Evolutionary conservation across 2,329 filamentous ascomycete genomes (phyloP).

Genomic region (Dactylellina haptotyla): DNA sequence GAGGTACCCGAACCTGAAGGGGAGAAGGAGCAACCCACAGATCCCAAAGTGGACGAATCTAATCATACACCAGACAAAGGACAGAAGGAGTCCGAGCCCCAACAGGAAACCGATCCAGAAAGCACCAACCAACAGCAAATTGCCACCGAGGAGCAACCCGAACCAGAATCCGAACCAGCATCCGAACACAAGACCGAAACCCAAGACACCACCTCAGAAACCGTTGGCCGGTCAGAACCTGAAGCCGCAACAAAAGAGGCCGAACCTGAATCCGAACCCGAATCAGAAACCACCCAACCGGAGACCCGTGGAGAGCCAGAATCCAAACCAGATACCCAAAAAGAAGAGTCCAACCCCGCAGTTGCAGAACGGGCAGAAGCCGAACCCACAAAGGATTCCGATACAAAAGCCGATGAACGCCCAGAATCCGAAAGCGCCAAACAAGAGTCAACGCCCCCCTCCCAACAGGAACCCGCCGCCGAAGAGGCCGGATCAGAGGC

Average conservation of each 20-base stretch:
- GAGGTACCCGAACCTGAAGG: constrained; percentile 58
- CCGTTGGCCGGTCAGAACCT: constrained; percentile 15
- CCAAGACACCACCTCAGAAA: constrained; percentile 31
- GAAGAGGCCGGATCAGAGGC: constrained; percentile 32
- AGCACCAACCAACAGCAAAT: constrained; percentile 23
- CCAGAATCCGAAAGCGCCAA: constrained; percentile 23
- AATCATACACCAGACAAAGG: constrained; percentile 54
- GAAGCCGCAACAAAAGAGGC: constrained; percentile 33
- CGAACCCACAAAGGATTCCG: constrained; percentile 23
- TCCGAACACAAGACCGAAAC: constrained; percentile 25
- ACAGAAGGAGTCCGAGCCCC: constrained; percentile 44
- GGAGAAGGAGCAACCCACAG: constrained; percentile 56
- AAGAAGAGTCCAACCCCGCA: constrained; percentile 3
- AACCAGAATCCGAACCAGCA: constrained; percentile 36
- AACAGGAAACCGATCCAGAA: constrained; percentile 37
- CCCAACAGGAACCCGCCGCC: constrained; percentile 27
- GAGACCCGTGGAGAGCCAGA: constrained; percentile 13
- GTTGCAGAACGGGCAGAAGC: constrained; percentile 17
- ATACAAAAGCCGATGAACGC: constrained; percentile 7
- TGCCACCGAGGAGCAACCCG: constrained; percentile 20
- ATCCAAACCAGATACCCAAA: constrained; percentile 18
- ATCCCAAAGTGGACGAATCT: constrained; percentile 56
- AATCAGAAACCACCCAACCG: constrained; percentile 19
- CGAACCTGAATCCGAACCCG: constrained; percentile 19
- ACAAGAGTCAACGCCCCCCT: constrained; percentile 30